phyloP scores from a whole-genome alignment of 2,329 filamentous ascomycete genomes.

The Phyllachora maydis region DNA sequence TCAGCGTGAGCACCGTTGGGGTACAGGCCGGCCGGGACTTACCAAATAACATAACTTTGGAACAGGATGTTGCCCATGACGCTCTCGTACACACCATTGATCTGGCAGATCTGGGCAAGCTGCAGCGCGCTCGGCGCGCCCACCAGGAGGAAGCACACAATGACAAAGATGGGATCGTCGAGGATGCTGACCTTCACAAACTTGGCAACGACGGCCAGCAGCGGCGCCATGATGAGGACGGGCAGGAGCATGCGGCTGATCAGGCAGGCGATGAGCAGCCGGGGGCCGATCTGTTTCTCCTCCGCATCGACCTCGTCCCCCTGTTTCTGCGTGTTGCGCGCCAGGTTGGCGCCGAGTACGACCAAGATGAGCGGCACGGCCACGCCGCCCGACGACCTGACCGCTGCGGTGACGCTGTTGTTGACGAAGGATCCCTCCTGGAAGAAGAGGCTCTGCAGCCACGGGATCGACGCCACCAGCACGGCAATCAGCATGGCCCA shows the following conservation, averaged over 20 bases:
- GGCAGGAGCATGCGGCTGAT: slow-evolving; percentile 84
- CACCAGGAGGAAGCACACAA: slow-evolving; percentile 91
- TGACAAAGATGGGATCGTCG: slow-evolving; percentile 93
- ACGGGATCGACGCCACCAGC: slow-evolving; percentile 70
- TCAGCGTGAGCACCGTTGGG: no score
- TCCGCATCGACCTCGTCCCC: slow-evolving; percentile 44
- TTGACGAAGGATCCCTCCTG: slow-evolving; percentile 71
- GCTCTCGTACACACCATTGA: slow-evolving; percentile 88
- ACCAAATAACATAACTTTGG: slow-evolving; percentile 94
- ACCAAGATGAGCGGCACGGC: slow-evolving; percentile 91
- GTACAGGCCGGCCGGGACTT: no score
- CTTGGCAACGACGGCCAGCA: slow-evolving; percentile 74
- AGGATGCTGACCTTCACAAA: slow-evolving; percentile 84
- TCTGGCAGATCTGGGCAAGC: slow-evolving; percentile 93
- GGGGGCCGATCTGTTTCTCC: slow-evolving; percentile 46
- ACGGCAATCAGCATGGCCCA: slow-evolving; percentile 95
- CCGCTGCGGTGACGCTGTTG: slow-evolving; percentile 79
- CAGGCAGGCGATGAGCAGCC: slow-evolving; percentile 68
- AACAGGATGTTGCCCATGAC: slow-evolving; percentile 88
- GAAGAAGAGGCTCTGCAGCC: slow-evolving; percentile 73
- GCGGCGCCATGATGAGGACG: slow-evolving; percentile 76
- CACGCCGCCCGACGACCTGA: slow-evolving; percentile 70
- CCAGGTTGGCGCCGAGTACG: slow-evolving; percentile 84
- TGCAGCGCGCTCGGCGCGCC: slow-evolving; percentile 88
- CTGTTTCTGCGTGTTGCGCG: slow-evolving; percentile 67